Conservation (phyloP, 2,329 filamentous ascomycete genomes). For the Aspergillus sp. region DNA sequence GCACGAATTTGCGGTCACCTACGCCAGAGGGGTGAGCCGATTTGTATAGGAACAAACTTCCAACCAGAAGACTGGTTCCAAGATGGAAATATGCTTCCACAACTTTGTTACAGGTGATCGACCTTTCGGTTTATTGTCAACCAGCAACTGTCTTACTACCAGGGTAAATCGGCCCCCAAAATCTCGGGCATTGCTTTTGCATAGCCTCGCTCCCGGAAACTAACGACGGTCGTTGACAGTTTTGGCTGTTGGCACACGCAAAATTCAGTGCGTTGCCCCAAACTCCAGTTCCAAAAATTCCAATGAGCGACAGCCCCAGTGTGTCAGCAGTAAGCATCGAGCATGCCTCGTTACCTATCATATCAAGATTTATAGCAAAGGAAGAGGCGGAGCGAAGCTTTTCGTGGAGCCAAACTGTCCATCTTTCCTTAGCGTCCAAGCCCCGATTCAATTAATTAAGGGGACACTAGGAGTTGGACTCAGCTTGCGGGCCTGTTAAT, state of each 20-base stretch:
- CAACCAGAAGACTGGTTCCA: no score
- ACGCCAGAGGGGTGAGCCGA: no score
- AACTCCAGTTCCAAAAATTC: no score
- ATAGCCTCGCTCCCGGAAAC: neutral
- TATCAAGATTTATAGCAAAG: neutral
- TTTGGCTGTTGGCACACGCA: neutral
- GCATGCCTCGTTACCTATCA: neutral
- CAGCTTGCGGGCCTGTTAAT: neutral
- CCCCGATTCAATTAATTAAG: no score
- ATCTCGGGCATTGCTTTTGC: neutral
- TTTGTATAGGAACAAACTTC: no score
- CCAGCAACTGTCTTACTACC: neutral
- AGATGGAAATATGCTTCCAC: no score
- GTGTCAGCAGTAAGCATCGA: neutral
- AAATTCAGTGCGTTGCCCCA: neutral
- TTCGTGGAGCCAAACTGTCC: neutral
- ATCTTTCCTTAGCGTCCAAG: neutral
- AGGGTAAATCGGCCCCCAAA: neutral
- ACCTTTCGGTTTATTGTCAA: neutral
- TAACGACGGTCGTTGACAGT: neutral
- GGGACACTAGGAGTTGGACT: neutral
- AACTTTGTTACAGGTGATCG: no score
- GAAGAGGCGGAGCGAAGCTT: conserved; percentile 4
- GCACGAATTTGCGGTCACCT: no score
- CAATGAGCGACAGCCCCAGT: neutral